Base-by-base conservation (phyloP, 1,284 basidiomycete genomes). In the Apiotrichum mycotoxinovorans region DNA sequence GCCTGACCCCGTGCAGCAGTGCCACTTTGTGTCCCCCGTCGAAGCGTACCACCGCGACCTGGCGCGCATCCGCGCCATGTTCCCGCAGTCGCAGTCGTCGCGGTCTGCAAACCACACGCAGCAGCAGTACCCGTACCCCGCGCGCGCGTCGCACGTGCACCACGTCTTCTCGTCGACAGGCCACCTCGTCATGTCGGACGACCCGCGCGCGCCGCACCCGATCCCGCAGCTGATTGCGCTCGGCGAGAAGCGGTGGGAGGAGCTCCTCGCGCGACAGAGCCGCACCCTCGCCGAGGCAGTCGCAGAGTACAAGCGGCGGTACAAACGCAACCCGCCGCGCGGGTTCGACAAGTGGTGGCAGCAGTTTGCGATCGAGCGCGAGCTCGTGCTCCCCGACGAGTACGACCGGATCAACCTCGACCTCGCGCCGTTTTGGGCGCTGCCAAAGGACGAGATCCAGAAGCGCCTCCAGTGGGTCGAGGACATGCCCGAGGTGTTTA, bases 311-410 rank as follows among this genome's bases (percentile, higher is more conserved):
- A 82, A 79, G 64, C 76, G 81, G 54, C 80, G 92, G 49, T 92
- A 95, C 70, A 79, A 80, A 2, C 83, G 87, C n/a, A 75, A 82
- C 17, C 91, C 93, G 11, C 93, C 92, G 0, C 83, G 81, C 55
- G 92, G 91, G 0, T 96, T 95, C 65, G 90, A 92, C 69, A 73
- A 82, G 40, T 96, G 93, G 93, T 95, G 87, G 84, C 77, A 79
- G 84, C 77, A 79, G 43, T 95, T 91, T 74, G 87, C 87, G 12
- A 77, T 81, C 74, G 77, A 83, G 46, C 81, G 88, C 69, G 78
- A 84, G 23, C 84, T 91, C 56, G 83, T 86, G 60, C 82, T 97
- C 75, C 82, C 91, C 2, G 92, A 97, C 76, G 92, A 96, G 71
- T 97, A 91, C 67, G 89, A 96, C 68, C 80, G 84, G 23, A 82